Evolutionary conservation across 495 filamentous ascomycete species (phyloP).

Genomic region (Polyplosphaeria fusca): DNA sequence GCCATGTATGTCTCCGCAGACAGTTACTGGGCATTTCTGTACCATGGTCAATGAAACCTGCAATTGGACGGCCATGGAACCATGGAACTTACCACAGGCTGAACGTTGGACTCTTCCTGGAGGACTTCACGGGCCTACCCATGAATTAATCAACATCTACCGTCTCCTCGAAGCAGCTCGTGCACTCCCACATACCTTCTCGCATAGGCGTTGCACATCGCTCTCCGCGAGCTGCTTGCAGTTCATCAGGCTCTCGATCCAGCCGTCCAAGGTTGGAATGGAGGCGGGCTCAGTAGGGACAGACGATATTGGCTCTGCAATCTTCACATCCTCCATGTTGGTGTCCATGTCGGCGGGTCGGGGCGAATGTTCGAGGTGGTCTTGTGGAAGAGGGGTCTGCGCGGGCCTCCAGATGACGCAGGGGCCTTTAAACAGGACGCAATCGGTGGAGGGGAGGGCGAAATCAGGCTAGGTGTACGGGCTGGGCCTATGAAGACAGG

Average conservation of each 20-base stretch:
- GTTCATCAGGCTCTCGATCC: conserved; percentile 97
- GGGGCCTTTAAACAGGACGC: no score
- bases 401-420: no score
- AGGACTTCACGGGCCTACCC: conserved; percentile 87
- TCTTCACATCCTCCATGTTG: conserved; percentile 93
- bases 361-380: neutral
- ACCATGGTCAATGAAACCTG: conserved; percentile 2
- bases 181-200: conserved; percentile 68
- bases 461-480: no score
- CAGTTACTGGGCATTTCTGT: conserved; percentile 46
- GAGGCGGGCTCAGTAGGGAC: conserved; percentile 73
- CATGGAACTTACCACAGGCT: conserved; percentile 80
- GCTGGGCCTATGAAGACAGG: no score
- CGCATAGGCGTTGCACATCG: conserved; percentile 94
- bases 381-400: conserved; percentile 4
- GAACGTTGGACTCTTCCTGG: conserved; percentile 96
- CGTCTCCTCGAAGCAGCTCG: neutral
- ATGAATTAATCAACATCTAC: neutral
- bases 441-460: no score
- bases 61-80: neutral
- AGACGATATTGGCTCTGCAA: conserved; percentile 74
- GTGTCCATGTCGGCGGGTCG: conserved; percentile 87
- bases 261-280: conserved; percentile 91
- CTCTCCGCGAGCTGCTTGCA: conserved; percentile 96
- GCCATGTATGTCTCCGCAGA: conserved; percentile 61